Evolutionary conservation across 2,329 filamentous ascomycete species (phyloP).

Genomic region (Orbilia brochopaga): DNA sequence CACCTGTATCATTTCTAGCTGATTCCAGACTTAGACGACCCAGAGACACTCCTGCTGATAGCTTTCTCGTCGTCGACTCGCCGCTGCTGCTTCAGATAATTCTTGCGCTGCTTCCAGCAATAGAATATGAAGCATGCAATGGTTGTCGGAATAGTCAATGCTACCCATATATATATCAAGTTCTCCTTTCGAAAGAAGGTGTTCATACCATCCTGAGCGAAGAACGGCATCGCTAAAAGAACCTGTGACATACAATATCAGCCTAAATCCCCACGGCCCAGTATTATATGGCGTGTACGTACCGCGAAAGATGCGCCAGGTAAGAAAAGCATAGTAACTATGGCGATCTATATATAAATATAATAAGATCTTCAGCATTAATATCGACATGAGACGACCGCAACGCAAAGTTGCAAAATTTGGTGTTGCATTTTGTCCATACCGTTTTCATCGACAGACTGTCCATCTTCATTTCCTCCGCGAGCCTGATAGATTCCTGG

Average conservation of each 20-base stretch:
- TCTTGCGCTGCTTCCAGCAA: background rate
- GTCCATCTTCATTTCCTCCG: slow-evolving; percentile 3
- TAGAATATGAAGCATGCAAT: slow-evolving; percentile 7
- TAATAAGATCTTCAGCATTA: too few species aligned
- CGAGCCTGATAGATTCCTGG: background rate
- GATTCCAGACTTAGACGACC: background rate
- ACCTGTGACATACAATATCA: background rate
- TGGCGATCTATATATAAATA: too few species aligned
- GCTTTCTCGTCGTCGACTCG: background rate
- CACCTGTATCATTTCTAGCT: too few species aligned
- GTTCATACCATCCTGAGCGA: background rate
- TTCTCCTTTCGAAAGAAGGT: background rate
- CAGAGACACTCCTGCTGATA: background rate
- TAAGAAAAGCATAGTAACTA: slow-evolving; percentile 7
- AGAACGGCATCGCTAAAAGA: background rate
- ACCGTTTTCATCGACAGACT: slow-evolving; percentile 13
- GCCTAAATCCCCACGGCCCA: too few species aligned
- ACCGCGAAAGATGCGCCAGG: slow-evolving; percentile 6
- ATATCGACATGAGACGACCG: too few species aligned
- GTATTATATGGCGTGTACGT: too few species aligned
- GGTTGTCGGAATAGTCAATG: slow-evolving; percentile 2
- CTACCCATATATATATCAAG: background rate
- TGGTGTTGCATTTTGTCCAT: background rate
- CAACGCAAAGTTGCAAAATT: background rate
- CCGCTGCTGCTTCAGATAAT: background rate